These are phyloP conservation scores for Vicia faba DNA, from an alignment of 306 rosid species.

Conservation along the genomic window DNA sequence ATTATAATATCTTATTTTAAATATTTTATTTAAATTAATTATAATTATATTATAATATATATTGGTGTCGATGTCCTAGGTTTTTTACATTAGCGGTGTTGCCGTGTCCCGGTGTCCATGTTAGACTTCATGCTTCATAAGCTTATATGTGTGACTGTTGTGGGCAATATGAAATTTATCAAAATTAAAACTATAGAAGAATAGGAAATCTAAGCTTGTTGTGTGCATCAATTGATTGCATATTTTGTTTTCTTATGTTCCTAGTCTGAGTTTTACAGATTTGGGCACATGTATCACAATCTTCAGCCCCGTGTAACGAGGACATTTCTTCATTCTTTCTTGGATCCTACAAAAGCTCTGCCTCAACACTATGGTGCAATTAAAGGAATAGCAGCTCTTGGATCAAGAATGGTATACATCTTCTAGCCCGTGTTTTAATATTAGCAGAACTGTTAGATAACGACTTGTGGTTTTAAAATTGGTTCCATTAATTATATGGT, in stretches of 20 bases:
- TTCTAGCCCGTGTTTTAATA: constrained; percentile 37
- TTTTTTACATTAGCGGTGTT: no score
- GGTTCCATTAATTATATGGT: constrained; percentile 12
- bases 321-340: constrained; percentile 83
- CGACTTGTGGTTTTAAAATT: constrained; percentile 29
- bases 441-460: constrained; percentile 20
- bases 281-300: constrained; percentile 81
- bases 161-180: background rate
- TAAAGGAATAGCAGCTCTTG: constrained; percentile 87
- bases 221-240: background rate
- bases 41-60: no score
- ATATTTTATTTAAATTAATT: no score
- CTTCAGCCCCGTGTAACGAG: constrained; percentile 85
- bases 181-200: constrained; percentile 20
- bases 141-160: background rate
- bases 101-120: no score
- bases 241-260: constrained; percentile 19
- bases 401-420: constrained; percentile 68
- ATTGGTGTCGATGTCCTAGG: no score
- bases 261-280: constrained; percentile 53
- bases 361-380: constrained; percentile 96
- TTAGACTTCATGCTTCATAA: no score
- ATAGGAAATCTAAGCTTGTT: constrained; percentile 6
- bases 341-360: constrained; percentile 81
- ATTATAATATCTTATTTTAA: background rate